A percentile compares a stretch with the other conserved stretches of the same genome.
Conservation (phyloP, 1,139 yeast species). For the Hansenula lynferdii region DNA sequence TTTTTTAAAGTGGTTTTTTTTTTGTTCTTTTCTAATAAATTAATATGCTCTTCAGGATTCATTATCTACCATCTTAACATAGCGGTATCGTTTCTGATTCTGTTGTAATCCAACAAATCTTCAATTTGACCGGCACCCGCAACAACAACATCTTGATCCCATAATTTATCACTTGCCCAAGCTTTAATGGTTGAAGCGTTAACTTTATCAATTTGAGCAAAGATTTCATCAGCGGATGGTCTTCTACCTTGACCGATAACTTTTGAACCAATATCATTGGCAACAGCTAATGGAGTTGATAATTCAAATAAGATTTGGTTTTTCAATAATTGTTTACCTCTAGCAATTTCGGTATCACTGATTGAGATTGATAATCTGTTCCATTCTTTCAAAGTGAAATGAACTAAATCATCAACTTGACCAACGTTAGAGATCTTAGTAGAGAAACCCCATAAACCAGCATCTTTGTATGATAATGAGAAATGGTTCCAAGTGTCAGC, state of each 20-base stretch:
- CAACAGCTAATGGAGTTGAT: slow-evolving; percentile 44
- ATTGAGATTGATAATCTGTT: slow-evolving; percentile 73
- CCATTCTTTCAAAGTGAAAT: slow-evolving; percentile 81
- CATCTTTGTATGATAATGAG: slow-evolving; percentile 65
- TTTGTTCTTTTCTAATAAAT: not conserved
- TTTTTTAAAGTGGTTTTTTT: not conserved
- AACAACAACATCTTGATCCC: slow-evolving; percentile 82
- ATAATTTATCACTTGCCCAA: slow-evolving; percentile 72
- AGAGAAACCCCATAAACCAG: slow-evolving; percentile 81
- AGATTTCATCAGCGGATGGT: slow-evolving; percentile 54
- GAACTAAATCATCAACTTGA: slow-evolving; percentile 68
- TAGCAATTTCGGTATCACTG: slow-evolving; percentile 71
- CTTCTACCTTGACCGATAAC: slow-evolving; percentile 58
- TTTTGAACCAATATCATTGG: slow-evolving; percentile 55
- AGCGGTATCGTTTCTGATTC: slow-evolving; percentile 85
- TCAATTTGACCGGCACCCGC: slow-evolving; percentile 85
- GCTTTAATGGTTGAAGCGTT: slow-evolving; percentile 53
- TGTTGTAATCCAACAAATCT: slow-evolving; percentile 74
- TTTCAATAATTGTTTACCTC: slow-evolving; percentile 71
- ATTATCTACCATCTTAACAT: slow-evolving; percentile 70
- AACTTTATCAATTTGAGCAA: slow-evolving; percentile 59
- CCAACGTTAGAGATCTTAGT: slow-evolving; percentile 56
- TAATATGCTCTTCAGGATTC: slow-evolving; percentile 1
- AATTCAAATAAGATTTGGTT: slow-evolving; percentile 48
- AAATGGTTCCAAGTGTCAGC: slow-evolving; percentile 70